Evolutionary conservation across 2,329 filamentous ascomycete species (phyloP), one percentile per base, ranked within the genome.

Genomic region (Ophiocordyceps camponoti-rufipedis): DNA sequence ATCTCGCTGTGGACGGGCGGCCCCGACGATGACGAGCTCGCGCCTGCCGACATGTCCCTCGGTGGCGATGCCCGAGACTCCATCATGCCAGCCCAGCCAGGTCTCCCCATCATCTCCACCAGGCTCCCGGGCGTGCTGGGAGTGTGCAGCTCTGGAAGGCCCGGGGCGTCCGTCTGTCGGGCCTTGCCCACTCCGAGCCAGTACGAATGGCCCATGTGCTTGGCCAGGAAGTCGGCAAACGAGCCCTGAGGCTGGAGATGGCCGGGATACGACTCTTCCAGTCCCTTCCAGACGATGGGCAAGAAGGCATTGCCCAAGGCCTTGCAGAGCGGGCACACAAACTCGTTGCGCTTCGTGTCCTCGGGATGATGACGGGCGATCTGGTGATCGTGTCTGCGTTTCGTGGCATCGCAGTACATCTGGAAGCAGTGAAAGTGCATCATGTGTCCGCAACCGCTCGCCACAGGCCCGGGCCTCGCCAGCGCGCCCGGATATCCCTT

Each of bases 391-490:
- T 98, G 93, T 38, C 91, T 77, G 48, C 88, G 75, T 45, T 80
- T 72, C 0, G 86, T 94, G 4, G 89, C 86, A 42, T 84, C 77
- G 51, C 85, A 82, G 57, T 96, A 98, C 39, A 83, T 76, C 55
- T 95, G 87, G 58, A 98, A 98, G 63, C 91, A 98, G 53, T 76
- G 79, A 59, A 85, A 96, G 61, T 98, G 91, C 91, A 98, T 98
- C 56, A 98, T 93, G 60, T 98, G 91, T 3, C 91, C 91, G 61
- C 91, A 98, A 10, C 89, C 86, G 33, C 84, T 85, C 11, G 88
- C 85, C 2, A 96, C 82, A 0, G 89, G 84, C 0, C 88, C 91
- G 16, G 75, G 69, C 28, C 73, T 70, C 32, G 78, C 78, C 39
- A 78, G 70, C 10, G 72, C 68, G 7, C 78, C 70, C 3, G 85